Evolutionary conservation across 2,329 filamentous ascomycete genomes (phyloP), one percentile per base, ranked within the genome.

Genomic region (Colletotrichum sansevieriae): DNA sequence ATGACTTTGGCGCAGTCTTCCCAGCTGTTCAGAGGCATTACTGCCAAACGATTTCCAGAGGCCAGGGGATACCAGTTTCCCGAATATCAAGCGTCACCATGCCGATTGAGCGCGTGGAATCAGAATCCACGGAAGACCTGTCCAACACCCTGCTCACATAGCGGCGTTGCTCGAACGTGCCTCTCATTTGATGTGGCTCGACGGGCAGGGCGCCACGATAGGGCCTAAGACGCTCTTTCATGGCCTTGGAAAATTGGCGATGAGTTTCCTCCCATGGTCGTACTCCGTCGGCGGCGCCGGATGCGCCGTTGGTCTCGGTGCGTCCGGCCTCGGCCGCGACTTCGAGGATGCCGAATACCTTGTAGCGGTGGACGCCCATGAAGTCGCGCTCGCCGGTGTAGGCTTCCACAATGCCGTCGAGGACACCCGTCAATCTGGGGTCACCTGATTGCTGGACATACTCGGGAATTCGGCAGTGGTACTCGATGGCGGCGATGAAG

Each of bases 11-110:
- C 84, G 56, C 83, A 85, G 71, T 87, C 85, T 10, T 82, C 80
- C 85, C 84, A 87, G 62, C 78, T 80, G 63, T 87, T 87, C 18
- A 87, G 78, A 0, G 85, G 84, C 84, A 87, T 87, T 1, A 87
- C 77, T 0, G 85, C 84, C 12, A 88, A 77, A 4, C 84, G 80
- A 57, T 87, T 84, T 0, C 85, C 85, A 0, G 85, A 84, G 37
- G 82, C 79, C 85, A 88, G 0, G 85, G 87, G 52, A 87, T 84
- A 0, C 85, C 85, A 0, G 84, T 85, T 47, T 87, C 80, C 18
- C 83, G 80, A 5, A 87, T 81, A 70, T 87, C 85, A 10, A 87
- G 76, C 0, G 83, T 85, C 2, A 87, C 83, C 71, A 81, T 79
- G 0, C 82, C 81, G 57, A 85, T 84, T 0, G 81, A 82, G 6